phyloP scores from a whole-genome alignment of 768 basidiomycete genomes.

The button mushroom (Agaricus bisporus) region DNA sequence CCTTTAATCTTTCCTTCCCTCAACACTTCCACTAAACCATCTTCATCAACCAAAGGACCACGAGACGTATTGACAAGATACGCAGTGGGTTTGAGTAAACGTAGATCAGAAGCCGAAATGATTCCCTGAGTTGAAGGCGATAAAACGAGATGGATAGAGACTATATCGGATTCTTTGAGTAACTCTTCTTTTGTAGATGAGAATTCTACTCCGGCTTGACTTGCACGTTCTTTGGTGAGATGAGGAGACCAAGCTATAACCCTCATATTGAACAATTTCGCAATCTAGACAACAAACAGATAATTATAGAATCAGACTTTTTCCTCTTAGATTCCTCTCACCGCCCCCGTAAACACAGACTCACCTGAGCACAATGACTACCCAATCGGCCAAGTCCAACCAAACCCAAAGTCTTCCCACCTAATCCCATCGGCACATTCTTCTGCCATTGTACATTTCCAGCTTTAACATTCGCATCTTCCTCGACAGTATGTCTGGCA shows the following conservation, averaged over 20 bases:
- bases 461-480: conserved; percentile 41
- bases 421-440: conserved; percentile 40
- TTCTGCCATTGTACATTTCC: conserved; percentile 50
- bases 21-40: conserved; percentile 43
- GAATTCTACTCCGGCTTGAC: conserved; percentile 43
- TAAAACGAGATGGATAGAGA: conserved; percentile 57
- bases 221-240: conserved; percentile 51
- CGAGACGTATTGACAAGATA: conserved; percentile 64
- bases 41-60: conserved; percentile 60
- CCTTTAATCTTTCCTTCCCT: conserved; percentile 44
- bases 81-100: conserved; percentile 49
- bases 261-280: conserved; percentile 52
- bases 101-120: conserved; percentile 40
- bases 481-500: conserved; percentile 40
- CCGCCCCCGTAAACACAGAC: neutral
- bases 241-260: conserved; percentile 63
- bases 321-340: neutral
- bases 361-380: conserved; percentile 40
- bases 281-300: conserved; percentile 34
- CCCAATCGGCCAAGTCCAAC: conserved; percentile 61
- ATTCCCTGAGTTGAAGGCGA: conserved; percentile 45
- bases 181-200: conserved; percentile 46
- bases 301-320: neutral
- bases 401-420: conserved; percentile 52
- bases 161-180: conserved; percentile 46